Percentiles rank a stretch among this genome's conserved stretches.
Conservation (phyloP, 176 grass and related monocot species). For the Oryza glaberrima region DNA sequence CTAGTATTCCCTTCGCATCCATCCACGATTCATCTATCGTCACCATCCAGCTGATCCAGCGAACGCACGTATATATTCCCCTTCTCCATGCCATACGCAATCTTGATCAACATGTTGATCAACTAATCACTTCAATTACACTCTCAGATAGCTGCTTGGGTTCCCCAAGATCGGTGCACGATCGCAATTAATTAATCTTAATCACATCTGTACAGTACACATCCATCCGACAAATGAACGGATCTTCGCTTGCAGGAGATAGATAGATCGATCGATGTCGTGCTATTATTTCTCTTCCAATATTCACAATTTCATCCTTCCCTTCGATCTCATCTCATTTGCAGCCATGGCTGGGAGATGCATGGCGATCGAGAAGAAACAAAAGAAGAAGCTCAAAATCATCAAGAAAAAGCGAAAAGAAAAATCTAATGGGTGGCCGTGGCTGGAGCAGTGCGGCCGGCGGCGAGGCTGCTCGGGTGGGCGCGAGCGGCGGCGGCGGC, state of each 20-base stretch:
- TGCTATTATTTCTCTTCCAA: background rate
- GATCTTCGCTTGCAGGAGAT: background rate
- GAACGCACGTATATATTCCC: background rate
- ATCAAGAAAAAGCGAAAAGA: background rate
- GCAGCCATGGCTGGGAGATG: background rate
- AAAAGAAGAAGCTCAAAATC: background rate
- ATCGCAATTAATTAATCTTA: background rate
- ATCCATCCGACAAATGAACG: background rate
- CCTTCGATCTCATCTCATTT: background rate
- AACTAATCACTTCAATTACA: background rate
- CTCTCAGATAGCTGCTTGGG: background rate
- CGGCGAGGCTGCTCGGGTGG: background rate
- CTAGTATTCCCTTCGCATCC: too few relatives aligned
- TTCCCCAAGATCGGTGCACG: background rate
- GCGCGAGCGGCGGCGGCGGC: background rate
- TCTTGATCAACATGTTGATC: background rate
- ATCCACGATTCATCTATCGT: too few relatives aligned
- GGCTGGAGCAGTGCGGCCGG: background rate
- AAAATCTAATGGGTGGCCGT: slow-evolving; percentile 21
- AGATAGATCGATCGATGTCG: background rate
- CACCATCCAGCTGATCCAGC: too few relatives aligned
- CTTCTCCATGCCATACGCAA: background rate
- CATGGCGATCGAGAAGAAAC: background rate
- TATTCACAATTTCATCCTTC: background rate
- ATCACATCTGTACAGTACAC: background rate